A percentile compares a stretch with the other conserved stretches of the same genome.
These are phyloP conservation scores for Russula griseocarnosa DNA, from an alignment of 768 basidiomycete species.

Conservation along the genomic window DNA sequence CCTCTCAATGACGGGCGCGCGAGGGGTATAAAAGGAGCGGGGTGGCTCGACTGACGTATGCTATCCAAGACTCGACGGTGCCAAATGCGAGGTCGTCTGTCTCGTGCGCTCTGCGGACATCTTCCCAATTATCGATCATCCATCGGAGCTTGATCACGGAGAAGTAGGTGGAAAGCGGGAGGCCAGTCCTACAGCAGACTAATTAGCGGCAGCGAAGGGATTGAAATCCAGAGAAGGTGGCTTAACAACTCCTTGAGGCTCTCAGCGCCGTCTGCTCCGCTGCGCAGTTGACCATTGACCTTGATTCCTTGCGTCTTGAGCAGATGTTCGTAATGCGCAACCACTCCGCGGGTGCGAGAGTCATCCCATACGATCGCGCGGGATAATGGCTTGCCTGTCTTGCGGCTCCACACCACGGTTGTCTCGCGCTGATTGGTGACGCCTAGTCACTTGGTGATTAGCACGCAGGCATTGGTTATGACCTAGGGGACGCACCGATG, in stretches of 20 bases:
- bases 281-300: constrained; percentile 61
- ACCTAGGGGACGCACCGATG: constrained; percentile 59
- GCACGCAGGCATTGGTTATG: not conserved
- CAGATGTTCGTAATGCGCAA: constrained; percentile 73
- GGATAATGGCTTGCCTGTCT: constrained; percentile 85
- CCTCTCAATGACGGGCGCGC: constrained; percentile 3
- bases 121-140: constrained; percentile 87
- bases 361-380: constrained; percentile 96
- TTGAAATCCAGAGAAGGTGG: constrained; percentile 7
- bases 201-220: constrained; percentile 6
- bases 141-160: constrained; percentile 94
- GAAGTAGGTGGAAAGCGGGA: constrained; percentile 97
- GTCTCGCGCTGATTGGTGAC: constrained; percentile 99
- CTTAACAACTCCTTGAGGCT: constrained; percentile 65
- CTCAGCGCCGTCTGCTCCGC: constrained; percentile 64
- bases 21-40: not conserved
- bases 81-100: constrained; percentile 83
- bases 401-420: constrained; percentile 86
- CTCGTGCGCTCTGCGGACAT: constrained; percentile 74
- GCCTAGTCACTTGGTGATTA: constrained; percentile 42
- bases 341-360: constrained; percentile 81
- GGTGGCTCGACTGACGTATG: constrained; percentile 52
- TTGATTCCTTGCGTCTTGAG: constrained; percentile 68
- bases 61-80: constrained; percentile 96
- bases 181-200: constrained; percentile 61